Evolutionary conservation across 2,329 filamentous ascomycete genomes (phyloP), one percentile per base, ranked within the genome.

Genomic region (Diaporthe australafricana): DNA sequence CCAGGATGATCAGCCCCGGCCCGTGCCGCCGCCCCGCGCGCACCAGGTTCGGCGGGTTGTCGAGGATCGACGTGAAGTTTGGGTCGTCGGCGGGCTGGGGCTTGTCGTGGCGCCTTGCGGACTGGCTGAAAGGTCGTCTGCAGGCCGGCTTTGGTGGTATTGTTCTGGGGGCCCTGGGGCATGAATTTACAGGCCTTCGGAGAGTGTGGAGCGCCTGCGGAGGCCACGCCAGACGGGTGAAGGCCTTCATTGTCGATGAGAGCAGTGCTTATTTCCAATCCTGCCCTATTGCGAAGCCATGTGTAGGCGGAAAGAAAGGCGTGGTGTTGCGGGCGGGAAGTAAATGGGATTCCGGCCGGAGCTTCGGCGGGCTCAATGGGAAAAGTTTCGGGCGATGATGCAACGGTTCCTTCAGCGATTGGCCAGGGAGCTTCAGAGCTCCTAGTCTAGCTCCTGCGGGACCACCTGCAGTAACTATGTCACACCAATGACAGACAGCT

Each of bases 41-140:
- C 47, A 98, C 92, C 42, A 98, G 89, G 76, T 90, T 88, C 0
- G 95, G 90, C 1, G 96, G 95, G 73, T 93, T 92, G 84, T 99
- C 96, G 75, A 98, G 89, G 75, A 98, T 91, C 9, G 95, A 98
- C 72, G 90, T 88, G 85, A 97, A 98, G 79, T 88, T 88, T 1
- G 94, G 93, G 79, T 95, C 89, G 78, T 97, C 94, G 77, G 88
- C 92, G 40, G 90, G 88, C 75, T 89, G 87, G 60, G 70, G 72
- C 27, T 32, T 60, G 45, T 70, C 70, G 57, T 20, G 35, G 27
- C 72, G 50, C 70, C 75, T 73, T 52, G 76, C 12, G 74, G 73
- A 74, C 75, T 77, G 76, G 76, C 78, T 74, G 78, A 81, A 76
- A 76, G 81, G 76, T 60, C 76, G 66, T 35, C 32, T 69, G 32